Percentiles rank a stretch among this genome's conserved stretches.
Conservation (phyloP, 2,329 filamentous ascomycete genomes). For the Dothistroma septosporum region DNA sequence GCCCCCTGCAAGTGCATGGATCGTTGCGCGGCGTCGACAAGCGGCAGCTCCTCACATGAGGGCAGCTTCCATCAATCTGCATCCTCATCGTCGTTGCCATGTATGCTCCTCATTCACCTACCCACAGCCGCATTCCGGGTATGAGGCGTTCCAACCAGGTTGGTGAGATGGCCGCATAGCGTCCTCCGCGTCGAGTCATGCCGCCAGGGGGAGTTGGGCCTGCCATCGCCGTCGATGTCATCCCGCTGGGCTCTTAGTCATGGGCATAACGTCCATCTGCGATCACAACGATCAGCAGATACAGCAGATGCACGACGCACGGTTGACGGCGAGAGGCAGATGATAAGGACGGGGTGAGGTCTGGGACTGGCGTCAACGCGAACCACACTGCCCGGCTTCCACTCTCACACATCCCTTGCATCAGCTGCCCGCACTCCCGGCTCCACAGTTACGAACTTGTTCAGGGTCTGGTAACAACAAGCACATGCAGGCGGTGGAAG, state of each 20-base stretch:
- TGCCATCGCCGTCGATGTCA: conserved; percentile 1
- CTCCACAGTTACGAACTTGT: background rate
- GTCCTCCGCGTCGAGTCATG: background rate
- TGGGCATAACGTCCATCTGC: background rate
- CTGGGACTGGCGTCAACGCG: background rate
- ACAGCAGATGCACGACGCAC: background rate
- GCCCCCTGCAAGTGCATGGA: background rate
- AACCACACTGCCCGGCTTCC: background rate
- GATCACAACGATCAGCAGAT: background rate
- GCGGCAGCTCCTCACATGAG: background rate
- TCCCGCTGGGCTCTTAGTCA: background rate
- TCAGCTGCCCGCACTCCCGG: background rate
- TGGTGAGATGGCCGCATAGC: background rate
- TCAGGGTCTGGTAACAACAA: background rate
- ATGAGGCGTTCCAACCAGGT: background rate
- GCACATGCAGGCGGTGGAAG: background rate
- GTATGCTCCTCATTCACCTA: background rate
- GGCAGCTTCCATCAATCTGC: background rate
- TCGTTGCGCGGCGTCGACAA: background rate
- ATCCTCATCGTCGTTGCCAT: background rate
- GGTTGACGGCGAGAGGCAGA: background rate
- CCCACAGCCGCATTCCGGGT: background rate
- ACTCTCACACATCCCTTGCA: background rate
- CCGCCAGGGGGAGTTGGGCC: background rate
- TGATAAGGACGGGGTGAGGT: background rate